These are phyloP conservation scores for Termitomyces sp. DNA, from an alignment of 1,284 basidiomycete genomes.

Conservation along the genomic window DNA sequence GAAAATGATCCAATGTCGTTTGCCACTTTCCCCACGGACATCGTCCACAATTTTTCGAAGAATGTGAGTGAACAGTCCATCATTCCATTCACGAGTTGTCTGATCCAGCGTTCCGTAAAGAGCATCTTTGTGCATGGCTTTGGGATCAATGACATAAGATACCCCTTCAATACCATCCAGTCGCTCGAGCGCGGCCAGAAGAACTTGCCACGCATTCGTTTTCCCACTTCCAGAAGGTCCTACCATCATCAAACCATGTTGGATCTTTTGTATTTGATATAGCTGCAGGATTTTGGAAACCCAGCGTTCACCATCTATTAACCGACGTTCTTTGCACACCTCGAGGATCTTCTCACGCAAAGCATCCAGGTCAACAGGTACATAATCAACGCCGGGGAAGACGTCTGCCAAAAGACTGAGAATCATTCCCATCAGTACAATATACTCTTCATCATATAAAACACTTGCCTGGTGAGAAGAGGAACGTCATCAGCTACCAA, in stretches of 20 bases:
- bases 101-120: constrained; percentile 96
- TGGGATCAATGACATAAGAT: constrained; percentile 97
- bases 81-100: constrained; percentile 99
- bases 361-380: constrained; percentile 84
- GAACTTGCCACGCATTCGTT: constrained; percentile 94
- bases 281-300: constrained; percentile 94
- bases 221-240: constrained; percentile 97
- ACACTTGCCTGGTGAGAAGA: constrained; percentile 76
- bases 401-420: constrained; percentile 89
- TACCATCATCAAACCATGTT: constrained; percentile 99
- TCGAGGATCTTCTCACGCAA: constrained; percentile 81
- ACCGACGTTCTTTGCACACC: constrained; percentile 83
- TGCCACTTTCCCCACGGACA: constrained; percentile 94
- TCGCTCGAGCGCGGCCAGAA: constrained; percentile 87
- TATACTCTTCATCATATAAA: not conserved
- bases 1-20: constrained; percentile 99
- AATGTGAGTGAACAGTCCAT: constrained; percentile 97
- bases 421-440: constrained; percentile 6
- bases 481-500: constrained; percentile 97
- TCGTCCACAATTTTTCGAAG: constrained; percentile 98
- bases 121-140: constrained; percentile 98
- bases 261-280: constrained; percentile 99
- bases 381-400: constrained; percentile 93
- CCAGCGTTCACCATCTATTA: constrained; percentile 88
- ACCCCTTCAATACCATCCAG: constrained; percentile 92